Evolutionary conservation across 441 rosid genomes (phyloP).

Genomic region (Kokia cookei): DNA sequence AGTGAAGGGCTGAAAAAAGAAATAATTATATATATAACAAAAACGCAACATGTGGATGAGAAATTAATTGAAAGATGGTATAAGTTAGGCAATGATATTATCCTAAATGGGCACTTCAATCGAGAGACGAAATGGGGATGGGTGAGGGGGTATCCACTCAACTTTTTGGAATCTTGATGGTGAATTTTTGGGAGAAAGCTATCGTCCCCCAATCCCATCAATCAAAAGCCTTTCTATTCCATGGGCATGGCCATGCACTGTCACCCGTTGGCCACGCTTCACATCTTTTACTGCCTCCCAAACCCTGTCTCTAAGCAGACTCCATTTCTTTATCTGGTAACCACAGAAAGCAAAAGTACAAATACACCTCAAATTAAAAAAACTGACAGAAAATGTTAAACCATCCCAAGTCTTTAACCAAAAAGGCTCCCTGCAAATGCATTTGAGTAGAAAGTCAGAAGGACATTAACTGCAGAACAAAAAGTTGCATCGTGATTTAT

Average conservation of each 20-base stretch:
- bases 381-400: background rate
- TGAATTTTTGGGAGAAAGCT: conserved; percentile 38
- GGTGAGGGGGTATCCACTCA: background rate
- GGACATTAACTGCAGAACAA: background rate
- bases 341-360: background rate
- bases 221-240: conserved; percentile 28
- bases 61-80: background rate
- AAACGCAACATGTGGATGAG: background rate
- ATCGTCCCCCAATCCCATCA: conserved; percentile 11
- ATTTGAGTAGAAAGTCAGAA: background rate
- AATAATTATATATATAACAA: background rate
- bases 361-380: background rate
- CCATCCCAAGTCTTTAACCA: background rate
- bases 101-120: background rate
- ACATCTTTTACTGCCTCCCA: conserved; percentile 6
- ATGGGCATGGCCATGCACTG: conserved; percentile 24
- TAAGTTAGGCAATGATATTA: background rate
- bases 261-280: conserved; percentile 24
- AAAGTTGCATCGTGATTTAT: background rate
- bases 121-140: background rate
- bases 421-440: background rate
- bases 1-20: background rate
- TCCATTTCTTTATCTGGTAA: background rate
- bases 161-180: conserved; percentile 23
- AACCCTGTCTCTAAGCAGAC: too few relatives aligned